These are phyloP conservation scores for Metrosideros polymorpha DNA, from an alignment of 441 rosid genomes.

Conservation along the genomic window DNA sequence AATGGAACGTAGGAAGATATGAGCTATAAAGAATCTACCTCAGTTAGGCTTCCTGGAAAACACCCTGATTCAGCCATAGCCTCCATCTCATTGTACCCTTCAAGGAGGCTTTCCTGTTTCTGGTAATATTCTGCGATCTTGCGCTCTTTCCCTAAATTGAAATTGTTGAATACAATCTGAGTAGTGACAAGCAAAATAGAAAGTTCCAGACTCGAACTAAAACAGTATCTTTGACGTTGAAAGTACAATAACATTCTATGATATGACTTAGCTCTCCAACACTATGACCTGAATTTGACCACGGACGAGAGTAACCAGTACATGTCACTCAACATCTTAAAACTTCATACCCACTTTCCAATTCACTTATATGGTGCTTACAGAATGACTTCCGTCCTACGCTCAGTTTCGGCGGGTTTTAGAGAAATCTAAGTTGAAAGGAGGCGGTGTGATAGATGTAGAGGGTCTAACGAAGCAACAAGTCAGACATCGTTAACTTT, in stretches of 20 bases:
- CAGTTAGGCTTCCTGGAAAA: conserved; percentile 22
- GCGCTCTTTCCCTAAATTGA: conserved; percentile 19
- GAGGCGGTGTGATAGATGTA: not conserved
- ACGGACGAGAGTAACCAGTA: not conserved
- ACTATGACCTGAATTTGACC: not conserved
- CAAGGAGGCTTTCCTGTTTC: conserved; percentile 35
- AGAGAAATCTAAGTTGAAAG: not conserved
- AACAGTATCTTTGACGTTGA: not conserved
- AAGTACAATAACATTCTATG: not conserved
- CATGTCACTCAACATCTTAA: not conserved
- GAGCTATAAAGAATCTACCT: conserved; percentile 9
- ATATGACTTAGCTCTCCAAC: not conserved
- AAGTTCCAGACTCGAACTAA: not conserved
- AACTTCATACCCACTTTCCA: not conserved
- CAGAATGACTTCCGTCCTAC: not conserved
- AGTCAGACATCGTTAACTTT: not conserved
- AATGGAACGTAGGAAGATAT: not conserved
- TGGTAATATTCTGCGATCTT: conserved; percentile 33
- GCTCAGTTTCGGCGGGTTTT: not conserved
- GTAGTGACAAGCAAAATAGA: not conserved
- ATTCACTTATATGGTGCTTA: not conserved
- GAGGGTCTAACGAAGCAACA: not conserved
- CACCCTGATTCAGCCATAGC: conserved; percentile 31
- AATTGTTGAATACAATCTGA: not conserved
- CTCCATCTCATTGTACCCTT: conserved; percentile 37